These are phyloP conservation scores for Cytospora piceicola DNA, from an alignment of 2,329 filamentous ascomycete genomes.

Conservation along the genomic window DNA sequence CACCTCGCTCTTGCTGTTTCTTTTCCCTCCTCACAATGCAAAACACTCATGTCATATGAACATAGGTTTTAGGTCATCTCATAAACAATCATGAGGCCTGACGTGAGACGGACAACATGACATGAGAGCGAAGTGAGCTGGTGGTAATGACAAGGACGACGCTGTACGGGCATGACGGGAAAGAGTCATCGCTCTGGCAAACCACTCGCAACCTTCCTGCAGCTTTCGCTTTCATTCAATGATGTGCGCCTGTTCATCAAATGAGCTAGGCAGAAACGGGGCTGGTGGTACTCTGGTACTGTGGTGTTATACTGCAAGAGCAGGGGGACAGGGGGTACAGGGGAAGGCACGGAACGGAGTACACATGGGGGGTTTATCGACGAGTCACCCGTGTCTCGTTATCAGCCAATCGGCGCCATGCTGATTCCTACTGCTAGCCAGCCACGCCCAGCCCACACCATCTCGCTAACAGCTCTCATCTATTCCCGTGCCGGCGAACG, in stretches of 20 bases:
- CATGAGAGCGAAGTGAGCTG: background rate
- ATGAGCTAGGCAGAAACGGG: conserved; percentile 31
- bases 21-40: background rate
- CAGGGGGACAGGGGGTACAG: background rate
- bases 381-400: conserved; percentile 1
- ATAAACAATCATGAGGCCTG: background rate
- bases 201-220: conserved; percentile 9
- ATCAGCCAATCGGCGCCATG: conserved; percentile 1
- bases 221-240: too few relatives aligned
- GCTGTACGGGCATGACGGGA: background rate
- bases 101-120: background rate
- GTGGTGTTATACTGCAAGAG: background rate
- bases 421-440: background rate
- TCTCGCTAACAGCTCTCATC: background rate
- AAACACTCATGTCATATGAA: too few relatives aligned
- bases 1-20: background rate
- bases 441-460: conserved; percentile 3
- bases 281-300: conserved; percentile 15
- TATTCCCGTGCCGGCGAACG: background rate
- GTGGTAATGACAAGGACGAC: background rate
- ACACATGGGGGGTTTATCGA: background rate
- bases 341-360: background rate
- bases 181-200: background rate
- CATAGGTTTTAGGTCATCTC: background rate
- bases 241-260: conserved; percentile 19